Conservation (phyloP, 169 alveolate genomes). For the Cryptosporidium xiaoi region DNA sequence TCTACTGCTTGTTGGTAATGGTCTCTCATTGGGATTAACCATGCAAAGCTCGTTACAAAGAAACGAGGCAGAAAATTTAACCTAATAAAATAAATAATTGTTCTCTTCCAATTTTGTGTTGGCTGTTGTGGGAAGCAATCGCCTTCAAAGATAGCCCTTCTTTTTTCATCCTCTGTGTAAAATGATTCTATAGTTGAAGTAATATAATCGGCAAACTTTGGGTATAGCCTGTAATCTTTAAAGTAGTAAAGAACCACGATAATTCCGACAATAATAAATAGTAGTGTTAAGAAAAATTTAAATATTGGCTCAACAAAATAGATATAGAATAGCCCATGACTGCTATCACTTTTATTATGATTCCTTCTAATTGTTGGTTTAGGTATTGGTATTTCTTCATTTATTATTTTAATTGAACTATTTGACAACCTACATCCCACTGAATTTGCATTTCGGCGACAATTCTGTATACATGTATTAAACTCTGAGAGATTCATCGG, state of each 20-base stretch:
- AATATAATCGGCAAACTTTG: conserved; percentile 44
- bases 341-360: conserved; percentile 22
- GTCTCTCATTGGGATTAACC: conserved; percentile 67
- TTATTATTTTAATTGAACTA: conserved; percentile 28
- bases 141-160: conserved; percentile 73
- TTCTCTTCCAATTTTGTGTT: conserved; percentile 54
- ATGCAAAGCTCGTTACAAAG: conserved; percentile 45
- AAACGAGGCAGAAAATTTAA: conserved; percentile 45
- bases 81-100: conserved; percentile 46
- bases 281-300: conserved; percentile 6
- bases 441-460: conserved; percentile 49
- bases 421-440: conserved; percentile 31
- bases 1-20: conserved; percentile 52
- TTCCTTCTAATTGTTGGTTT: conserved; percentile 60
- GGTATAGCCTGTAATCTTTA: conserved; percentile 50
- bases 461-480: conserved; percentile 48
- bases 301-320: conserved; percentile 51
- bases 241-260: conserved; percentile 54
- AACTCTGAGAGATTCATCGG: conserved; percentile 55
- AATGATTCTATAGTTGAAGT: conserved; percentile 54
- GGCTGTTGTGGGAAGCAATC: conserved; percentile 71
- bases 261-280: conserved; percentile 49
- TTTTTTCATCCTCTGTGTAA: conserved; percentile 70
- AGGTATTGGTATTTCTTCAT: conserved; percentile 63
- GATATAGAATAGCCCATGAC: conserved; percentile 12